Percentiles rank a stretch among this genome's conserved stretches.
Conservation (phyloP, 2,329 filamentous ascomycete genomes). For the Diaporthe longicolla region DNA sequence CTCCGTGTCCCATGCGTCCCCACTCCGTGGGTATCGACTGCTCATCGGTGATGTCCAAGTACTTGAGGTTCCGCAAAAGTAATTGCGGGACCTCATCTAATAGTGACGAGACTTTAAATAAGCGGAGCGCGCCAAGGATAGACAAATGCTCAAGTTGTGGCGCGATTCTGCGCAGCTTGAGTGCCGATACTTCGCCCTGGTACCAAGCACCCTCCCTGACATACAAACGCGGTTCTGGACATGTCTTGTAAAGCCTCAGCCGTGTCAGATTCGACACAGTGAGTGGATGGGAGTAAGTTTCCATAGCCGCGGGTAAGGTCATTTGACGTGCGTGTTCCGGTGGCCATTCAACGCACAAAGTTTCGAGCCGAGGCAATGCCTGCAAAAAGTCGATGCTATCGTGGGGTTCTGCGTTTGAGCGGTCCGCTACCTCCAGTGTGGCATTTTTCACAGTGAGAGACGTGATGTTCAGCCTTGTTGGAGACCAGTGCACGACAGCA, state of each 20-base stretch:
- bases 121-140: neutral
- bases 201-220: accelerated
- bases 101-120: neutral
- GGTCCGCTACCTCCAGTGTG: accelerated
- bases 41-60: neutral
- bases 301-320: neutral
- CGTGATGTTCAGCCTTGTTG: neutral
- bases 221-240: neutral
- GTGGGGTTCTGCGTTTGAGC: accelerated
- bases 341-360: neutral
- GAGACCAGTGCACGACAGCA: neutral
- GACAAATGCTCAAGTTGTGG: neutral
- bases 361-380: neutral
- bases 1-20: no score
- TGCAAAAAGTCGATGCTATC: neutral
- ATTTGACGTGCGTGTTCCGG: neutral
- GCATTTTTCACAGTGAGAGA: neutral
- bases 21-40: neutral
- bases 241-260: neutral
- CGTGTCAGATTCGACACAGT: neutral
- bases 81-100: neutral
- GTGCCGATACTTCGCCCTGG: accelerated
- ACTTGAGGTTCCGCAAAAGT: neutral
- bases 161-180: neutral
- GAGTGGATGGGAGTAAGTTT: neutral